Conservation (phyloP, 2,329 filamentous ascomycete genomes). For the Monilinia fructicola region DNA sequence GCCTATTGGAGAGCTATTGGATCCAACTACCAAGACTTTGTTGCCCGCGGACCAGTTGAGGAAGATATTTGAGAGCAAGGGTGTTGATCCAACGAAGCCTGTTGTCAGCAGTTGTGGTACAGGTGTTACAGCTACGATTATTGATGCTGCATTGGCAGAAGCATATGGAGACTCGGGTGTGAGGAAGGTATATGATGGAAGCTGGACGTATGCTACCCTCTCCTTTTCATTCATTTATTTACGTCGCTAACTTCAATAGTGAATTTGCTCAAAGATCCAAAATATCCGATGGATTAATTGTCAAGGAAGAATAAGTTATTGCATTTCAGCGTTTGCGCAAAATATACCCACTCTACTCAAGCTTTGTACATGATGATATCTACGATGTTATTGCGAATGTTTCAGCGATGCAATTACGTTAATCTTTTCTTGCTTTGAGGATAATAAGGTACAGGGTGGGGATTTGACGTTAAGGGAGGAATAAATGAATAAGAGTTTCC, state of each 20-base stretch:
- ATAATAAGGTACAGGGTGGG: conserved; percentile 1
- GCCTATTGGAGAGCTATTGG: conserved; percentile 75
- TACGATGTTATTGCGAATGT: conserved; percentile 8
- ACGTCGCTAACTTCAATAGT: conserved; percentile 42
- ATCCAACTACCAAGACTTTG: conserved; percentile 79
- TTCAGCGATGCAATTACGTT: conserved; percentile 7
- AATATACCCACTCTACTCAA: conserved; percentile 24
- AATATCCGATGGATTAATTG: conserved; percentile 61
- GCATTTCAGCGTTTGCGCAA: conserved; percentile 21
- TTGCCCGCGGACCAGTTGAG: conserved; percentile 69
- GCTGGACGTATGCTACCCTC: conserved; percentile 81
- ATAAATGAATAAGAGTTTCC: background rate
- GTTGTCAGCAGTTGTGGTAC: conserved; percentile 90
- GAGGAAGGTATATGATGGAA: conserved; percentile 86
- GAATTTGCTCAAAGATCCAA: conserved; percentile 68
- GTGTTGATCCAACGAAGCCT: conserved; percentile 74
- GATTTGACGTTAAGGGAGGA: conserved; percentile 5
- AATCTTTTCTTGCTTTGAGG: background rate
- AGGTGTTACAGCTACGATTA: conserved; percentile 86
- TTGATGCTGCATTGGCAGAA: conserved; percentile 82
- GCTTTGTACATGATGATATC: conserved; percentile 20
- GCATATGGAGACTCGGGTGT: conserved; percentile 68
- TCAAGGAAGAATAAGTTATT: conserved; percentile 45
- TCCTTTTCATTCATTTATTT: background rate
- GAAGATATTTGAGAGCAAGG: conserved; percentile 75